These are phyloP conservation scores for Podospora didyma DNA, from an alignment of 495 filamentous ascomycete genomes.

Conservation along the genomic window DNA sequence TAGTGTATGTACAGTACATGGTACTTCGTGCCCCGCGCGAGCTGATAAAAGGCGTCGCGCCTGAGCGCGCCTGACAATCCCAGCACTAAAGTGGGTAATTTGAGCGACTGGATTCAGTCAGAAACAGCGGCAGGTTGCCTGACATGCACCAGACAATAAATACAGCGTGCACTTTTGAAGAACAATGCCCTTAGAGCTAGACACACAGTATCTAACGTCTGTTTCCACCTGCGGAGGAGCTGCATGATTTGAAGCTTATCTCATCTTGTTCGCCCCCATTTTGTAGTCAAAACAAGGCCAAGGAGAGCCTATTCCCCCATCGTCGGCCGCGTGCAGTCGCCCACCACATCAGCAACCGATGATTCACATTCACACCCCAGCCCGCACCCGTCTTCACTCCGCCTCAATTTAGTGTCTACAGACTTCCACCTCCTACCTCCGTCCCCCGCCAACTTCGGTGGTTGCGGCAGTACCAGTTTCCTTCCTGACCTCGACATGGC, in stretches of 20 bases:
- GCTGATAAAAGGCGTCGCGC: slow-evolving; percentile 18
- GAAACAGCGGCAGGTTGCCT: neutral
- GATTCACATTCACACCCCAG: slow-evolving; percentile 10
- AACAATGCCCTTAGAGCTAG: too few relatives aligned
- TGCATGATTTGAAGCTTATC: neutral
- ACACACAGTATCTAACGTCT: neutral
- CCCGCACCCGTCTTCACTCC: neutral
- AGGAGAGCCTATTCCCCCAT: neutral
- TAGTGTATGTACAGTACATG: too few relatives aligned
- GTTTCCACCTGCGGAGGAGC: neutral
- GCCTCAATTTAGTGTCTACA: slow-evolving; percentile 12
- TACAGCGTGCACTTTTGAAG: too few relatives aligned
- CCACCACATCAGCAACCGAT: neutral
- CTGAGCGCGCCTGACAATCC: slow-evolving; percentile 25
- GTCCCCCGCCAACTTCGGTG: slow-evolving; percentile 1
- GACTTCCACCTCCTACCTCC: neutral
- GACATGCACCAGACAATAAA: neutral
- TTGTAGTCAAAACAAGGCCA: neutral
- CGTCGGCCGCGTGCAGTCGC: neutral
- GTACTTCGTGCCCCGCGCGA: slow-evolving; percentile 23
- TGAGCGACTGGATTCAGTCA: neutral
- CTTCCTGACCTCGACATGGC: slow-evolving; percentile 8
- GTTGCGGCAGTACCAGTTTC: neutral
- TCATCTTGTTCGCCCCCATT: neutral
- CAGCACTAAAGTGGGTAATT: slow-evolving; percentile 4